A percentile compares a stretch with the other conserved stretches of the same genome.
These are phyloP conservation scores for Parasitella parasitica DNA, from an alignment of 371 early-diverging fungal genomes.

Conservation along the genomic window DNA sequence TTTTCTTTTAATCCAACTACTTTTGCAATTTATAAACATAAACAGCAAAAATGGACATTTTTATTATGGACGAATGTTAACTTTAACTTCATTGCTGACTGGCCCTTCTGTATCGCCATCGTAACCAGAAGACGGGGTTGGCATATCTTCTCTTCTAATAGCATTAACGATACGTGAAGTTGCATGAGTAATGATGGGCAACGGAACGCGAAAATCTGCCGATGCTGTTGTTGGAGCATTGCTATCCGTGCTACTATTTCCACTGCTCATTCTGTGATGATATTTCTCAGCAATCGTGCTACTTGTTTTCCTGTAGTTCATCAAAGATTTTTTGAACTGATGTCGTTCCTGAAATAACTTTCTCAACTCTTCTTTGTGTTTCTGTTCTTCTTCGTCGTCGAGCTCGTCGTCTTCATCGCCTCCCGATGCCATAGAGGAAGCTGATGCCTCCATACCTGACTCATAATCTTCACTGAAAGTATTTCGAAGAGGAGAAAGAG, in stretches of 20 bases:
- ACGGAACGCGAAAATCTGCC: not conserved
- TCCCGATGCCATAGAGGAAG: slow-evolving; percentile 19
- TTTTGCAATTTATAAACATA: too few relatives aligned
- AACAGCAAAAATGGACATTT: too few relatives aligned
- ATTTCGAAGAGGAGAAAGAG: slow-evolving; percentile 10
- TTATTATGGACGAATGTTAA: not conserved
- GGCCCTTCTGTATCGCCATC: slow-evolving; percentile 27
- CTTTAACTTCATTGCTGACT: not conserved
- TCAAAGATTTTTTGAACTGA: not conserved
- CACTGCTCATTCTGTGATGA: slow-evolving; percentile 16
- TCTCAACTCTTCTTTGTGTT: not conserved
- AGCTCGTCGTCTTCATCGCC: slow-evolving; percentile 9
- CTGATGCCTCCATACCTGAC: slow-evolving; percentile 23
- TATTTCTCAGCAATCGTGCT: not conserved
- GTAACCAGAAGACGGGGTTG: slow-evolving; percentile 25
- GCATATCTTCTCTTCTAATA: slow-evolving; percentile 10
- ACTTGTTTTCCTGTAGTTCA: not conserved
- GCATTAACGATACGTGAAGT: not conserved
- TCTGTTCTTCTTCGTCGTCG: slow-evolving; percentile 1
- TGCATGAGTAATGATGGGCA: not conserved
- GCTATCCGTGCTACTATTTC: slow-evolving; percentile 18
- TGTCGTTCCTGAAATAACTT: not conserved
- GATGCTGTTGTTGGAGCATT: not conserved
- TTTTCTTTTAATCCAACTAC: too few relatives aligned
- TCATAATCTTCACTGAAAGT: slow-evolving; percentile 12